phyloP scores from a whole-genome alignment of 2,329 filamentous ascomycete genomes.

The Fusarium nodosum region DNA sequence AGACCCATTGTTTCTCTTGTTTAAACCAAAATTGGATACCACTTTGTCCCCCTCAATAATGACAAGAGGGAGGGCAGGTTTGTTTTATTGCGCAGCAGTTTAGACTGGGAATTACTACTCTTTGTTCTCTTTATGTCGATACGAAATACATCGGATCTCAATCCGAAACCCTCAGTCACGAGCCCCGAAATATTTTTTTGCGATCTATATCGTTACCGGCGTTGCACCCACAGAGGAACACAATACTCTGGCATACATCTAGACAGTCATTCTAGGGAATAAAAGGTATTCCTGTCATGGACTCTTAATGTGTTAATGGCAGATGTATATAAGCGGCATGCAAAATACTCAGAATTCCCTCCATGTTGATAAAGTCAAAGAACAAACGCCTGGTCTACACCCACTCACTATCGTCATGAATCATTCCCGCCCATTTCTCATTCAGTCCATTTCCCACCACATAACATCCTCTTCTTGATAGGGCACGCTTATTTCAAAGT shows the following conservation, averaged over 20 bases:
- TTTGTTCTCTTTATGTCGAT: slow-evolving; percentile 22
- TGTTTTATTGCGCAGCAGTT: slow-evolving; percentile 21
- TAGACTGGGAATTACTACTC: slow-evolving; percentile 36
- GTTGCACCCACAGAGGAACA: slow-evolving; percentile 38
- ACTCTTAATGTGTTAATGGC: slow-evolving; percentile 26
- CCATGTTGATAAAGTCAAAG: slow-evolving; percentile 9
- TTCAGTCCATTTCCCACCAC: slow-evolving; percentile 40
- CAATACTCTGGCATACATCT: slow-evolving; percentile 22
- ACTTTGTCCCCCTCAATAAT: slow-evolving; percentile 29
- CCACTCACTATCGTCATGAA: slow-evolving; percentile 13
- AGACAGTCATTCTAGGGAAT: slow-evolving; percentile 16
- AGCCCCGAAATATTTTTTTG: slow-evolving; percentile 10
- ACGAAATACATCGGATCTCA: slow-evolving; percentile 18
- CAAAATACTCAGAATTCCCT: slow-evolving; percentile 12
- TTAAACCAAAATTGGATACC: slow-evolving; percentile 36
- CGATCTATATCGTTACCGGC: slow-evolving; percentile 29
- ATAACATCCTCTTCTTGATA: slow-evolving; percentile 41
- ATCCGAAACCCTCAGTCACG: slow-evolving; percentile 4
- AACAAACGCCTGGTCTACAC: slow-evolving; percentile 1
- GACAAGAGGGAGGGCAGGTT: slow-evolving; percentile 30
- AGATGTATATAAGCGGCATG: slow-evolving; percentile 24
- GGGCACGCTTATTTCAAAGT: slow-evolving; percentile 45
- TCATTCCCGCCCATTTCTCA: slow-evolving; percentile 4
- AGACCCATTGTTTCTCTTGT: slow-evolving; percentile 27
- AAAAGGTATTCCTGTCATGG: neutral